phyloP scores from a whole-genome alignment of 2,329 filamentous ascomycete species.

The Arachnopeziza araneosa region DNA sequence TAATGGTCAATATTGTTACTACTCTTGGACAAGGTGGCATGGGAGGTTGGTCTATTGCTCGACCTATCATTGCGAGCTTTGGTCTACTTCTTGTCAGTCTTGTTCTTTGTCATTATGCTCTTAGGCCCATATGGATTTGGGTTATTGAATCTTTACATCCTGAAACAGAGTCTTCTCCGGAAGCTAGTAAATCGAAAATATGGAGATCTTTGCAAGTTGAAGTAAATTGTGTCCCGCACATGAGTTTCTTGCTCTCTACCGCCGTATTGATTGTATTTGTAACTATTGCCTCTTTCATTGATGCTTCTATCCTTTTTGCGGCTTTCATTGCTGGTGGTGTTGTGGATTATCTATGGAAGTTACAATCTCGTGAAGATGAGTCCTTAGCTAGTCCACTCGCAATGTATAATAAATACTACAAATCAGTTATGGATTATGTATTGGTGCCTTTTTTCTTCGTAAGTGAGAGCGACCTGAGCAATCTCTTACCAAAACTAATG shows the following conservation, averaged over 20 bases:
- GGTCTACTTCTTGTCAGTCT: slow-evolving; percentile 18
- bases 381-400: neutral
- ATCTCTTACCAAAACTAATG: neutral
- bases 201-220: neutral
- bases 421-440: slow-evolving; percentile 34
- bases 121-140: slow-evolving; percentile 14
- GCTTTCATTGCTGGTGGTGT: slow-evolving; percentile 44
- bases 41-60: slow-evolving; percentile 13
- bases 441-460: slow-evolving; percentile 59
- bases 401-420: slow-evolving; percentile 27
- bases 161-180: neutral
- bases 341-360: slow-evolving; percentile 3
- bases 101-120: slow-evolving; percentile 6
- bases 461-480: slow-evolving; percentile 23
- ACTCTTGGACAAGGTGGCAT: slow-evolving; percentile 44
- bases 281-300: slow-evolving; percentile 35
- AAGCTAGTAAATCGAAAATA: neutral
- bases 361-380: neutral
- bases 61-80: slow-evolving; percentile 21
- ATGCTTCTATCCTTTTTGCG: slow-evolving; percentile 45
- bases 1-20: slow-evolving; percentile 72
- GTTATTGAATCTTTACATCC: neutral
- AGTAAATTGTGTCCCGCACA: neutral
- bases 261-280: slow-evolving; percentile 17
- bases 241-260: slow-evolving; percentile 16